These are phyloP conservation scores for Fusarium citri DNA, from an alignment of 2,329 filamentous ascomycete species.

Conservation along the genomic window DNA sequence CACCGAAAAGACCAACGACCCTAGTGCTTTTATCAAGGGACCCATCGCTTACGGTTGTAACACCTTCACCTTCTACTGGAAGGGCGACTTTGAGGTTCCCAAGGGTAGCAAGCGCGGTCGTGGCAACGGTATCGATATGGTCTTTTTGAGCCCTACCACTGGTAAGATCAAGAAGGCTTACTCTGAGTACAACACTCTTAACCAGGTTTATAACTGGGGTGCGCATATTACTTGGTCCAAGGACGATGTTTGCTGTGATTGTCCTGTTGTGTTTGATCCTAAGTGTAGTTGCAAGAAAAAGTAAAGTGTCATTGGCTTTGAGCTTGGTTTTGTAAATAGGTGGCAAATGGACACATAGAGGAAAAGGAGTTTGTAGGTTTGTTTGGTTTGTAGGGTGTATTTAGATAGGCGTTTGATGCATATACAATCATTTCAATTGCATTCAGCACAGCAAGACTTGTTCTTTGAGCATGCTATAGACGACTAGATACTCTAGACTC, in stretches of 20 bases:
- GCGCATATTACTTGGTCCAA: constrained; percentile 38
- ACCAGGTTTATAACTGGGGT: constrained; percentile 40
- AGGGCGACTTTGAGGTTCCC: constrained; percentile 33
- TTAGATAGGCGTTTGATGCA: not conserved
- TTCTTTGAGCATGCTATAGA: constrained; percentile 12
- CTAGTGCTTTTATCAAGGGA: constrained; percentile 29
- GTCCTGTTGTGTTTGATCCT: constrained; percentile 33
- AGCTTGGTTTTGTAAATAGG: not conserved
- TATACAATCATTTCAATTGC: constrained; percentile 3
- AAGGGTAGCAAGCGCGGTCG: constrained; percentile 16
- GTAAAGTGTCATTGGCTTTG: not conserved
- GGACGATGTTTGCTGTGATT: constrained; percentile 36
- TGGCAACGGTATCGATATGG: constrained; percentile 38
- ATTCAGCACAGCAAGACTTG: not conserved
- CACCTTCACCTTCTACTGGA: constrained; percentile 41
- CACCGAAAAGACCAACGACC: constrained; percentile 18
- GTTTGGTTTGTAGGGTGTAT: not conserved
- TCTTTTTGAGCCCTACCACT: constrained; percentile 27
- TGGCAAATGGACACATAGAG: constrained; percentile 6
- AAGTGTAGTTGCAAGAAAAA: constrained; percentile 33
- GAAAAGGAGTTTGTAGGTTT: constrained; percentile 7
- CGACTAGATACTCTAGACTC: constrained; percentile 27
- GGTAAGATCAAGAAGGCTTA: constrained; percentile 31
- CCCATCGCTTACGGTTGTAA: constrained; percentile 40
- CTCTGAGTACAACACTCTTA: constrained; percentile 42